phyloP scores from a whole-genome alignment of 2,329 filamentous ascomycete genomes.

The Neurospora crassa region DNA sequence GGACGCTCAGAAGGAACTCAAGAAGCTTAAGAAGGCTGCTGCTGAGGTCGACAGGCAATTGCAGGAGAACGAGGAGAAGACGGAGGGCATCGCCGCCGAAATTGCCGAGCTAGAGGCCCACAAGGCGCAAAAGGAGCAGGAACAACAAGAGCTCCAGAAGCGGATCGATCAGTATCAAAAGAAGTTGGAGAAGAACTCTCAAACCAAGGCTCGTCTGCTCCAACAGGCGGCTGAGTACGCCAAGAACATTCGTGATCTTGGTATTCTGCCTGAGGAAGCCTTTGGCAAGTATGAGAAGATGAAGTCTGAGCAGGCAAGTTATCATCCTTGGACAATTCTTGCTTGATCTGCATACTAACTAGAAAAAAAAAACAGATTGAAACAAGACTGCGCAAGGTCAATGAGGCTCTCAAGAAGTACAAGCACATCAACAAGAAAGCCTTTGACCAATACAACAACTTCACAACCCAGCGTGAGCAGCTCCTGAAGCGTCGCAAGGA shows the following conservation, averaged over 20 bases:
- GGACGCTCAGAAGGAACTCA: slow-evolving; percentile 72
- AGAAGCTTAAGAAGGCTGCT: slow-evolving; percentile 63
- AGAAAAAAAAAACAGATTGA: slow-evolving; percentile 33
- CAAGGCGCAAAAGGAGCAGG: slow-evolving; percentile 56
- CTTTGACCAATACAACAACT: slow-evolving; percentile 97
- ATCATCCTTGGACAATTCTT: not conserved
- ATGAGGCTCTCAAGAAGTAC: slow-evolving; percentile 90
- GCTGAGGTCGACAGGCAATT: slow-evolving; percentile 59
- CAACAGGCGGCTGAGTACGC: slow-evolving; percentile 71
- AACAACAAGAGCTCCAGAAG: slow-evolving; percentile 75
- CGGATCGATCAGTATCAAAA: slow-evolving; percentile 64
- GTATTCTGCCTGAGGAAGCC: slow-evolving; percentile 86
- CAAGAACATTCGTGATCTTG: slow-evolving; percentile 84
- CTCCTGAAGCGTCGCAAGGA: slow-evolving; percentile 78
- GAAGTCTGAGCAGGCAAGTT: slow-evolving; percentile 62
- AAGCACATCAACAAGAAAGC: slow-evolving; percentile 99
- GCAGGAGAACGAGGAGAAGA: slow-evolving; percentile 61
- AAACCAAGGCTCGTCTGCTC: slow-evolving; percentile 72
- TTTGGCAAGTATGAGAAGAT: slow-evolving; percentile 85
- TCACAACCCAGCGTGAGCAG: slow-evolving; percentile 83
- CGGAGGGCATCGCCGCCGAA: slow-evolving; percentile 43
- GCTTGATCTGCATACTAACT: slow-evolving; percentile 15
- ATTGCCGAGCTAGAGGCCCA: slow-evolving; percentile 46
- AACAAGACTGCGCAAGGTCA: slow-evolving; percentile 76
- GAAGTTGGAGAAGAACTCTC: slow-evolving; percentile 82